Base-by-base conservation (phyloP, 441 rosid genomes). In the Aleurites moluccanus region DNA sequence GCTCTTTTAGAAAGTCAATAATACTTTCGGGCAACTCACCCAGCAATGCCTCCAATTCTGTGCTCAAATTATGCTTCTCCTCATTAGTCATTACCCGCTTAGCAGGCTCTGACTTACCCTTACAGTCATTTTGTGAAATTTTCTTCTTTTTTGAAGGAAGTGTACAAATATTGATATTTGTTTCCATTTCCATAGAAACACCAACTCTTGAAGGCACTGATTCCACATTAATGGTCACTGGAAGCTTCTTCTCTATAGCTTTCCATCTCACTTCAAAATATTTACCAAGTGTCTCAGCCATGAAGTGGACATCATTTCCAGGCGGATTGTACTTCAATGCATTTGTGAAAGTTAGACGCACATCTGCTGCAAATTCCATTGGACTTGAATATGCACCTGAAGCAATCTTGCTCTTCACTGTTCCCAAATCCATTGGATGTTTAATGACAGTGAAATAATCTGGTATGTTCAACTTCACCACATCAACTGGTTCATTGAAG, bases 401-500 rank as follows among this genome's bases (percentile, higher is more conserved):
- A 75, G 74, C 66, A 50, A 93, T 62, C 73, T 84, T 95, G 69
- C 74, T 81, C 77, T 88, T 86, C 70, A 95, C 88, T 13, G 98
- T 93, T 40, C 95, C 94, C 75, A 95, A 86, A 85, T 95, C 97
- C 99, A 95, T 92, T 30, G 99, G 99, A 42, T 87, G 86, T 80
- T 90, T 92, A 70, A 95, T 85, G 80, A 95, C 86, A 56, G 79
- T 83, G 64, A 88, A 88, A 77, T 95, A 95, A 82, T 95, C 99
- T 2, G 97, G 99, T 77, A 95, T 90, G 66, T 95, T 91, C 84
- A 93, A 79, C 84, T 82, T 71, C 55, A 86, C 92, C 70, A 84
- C 89, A 83, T 95, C 97, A 73, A 93, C 98, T 16, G 98, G 97
- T 61, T 62, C 72, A 42, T 87, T 92, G 80, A 93, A 93, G 49